Base-by-base conservation (phyloP, 257 asterid species). In the Datura wrightii region DNA sequence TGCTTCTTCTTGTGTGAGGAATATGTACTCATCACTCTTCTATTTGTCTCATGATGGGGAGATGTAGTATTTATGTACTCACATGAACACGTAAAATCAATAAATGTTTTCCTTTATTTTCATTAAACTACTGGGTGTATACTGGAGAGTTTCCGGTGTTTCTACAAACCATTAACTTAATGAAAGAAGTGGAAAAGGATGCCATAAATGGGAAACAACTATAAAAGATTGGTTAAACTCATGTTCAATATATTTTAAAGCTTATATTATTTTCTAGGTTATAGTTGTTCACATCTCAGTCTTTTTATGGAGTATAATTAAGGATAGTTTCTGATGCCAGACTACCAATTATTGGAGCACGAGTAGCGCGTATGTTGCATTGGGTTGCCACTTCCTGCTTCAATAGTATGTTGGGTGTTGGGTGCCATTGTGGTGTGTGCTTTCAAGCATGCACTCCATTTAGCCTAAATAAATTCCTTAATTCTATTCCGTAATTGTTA, bases 331-430 rank as follows among this genome's bases (percentile, higher is more conserved):
- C 58, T 72, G 11, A n/a, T 72, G 55, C 5, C 37, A 44, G 15
- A 18, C 48, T 42, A 71, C 39, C 56, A 71, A 10, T 46, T 48
- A 24, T 52, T 50, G 62, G 42, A 76, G 81, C 80, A 46, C 80
- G 36, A 44, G 10, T 46, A 34, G n/a, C 60, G 31, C 15, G 8
- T 76, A 3, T 50, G 60, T 13, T 74, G 46, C 82, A 9, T 50
- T 46, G 59, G 19, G 1, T 7, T 48, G 11, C 7, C 15, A 10
- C 42, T 48, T 48, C 34, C 36, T 76, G 62, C 82, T 50, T 76
- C 82, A 31, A 24, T 78, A 52, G 65, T 31, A 52, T 74, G 63
- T 52, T 31, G 65, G 63, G 46, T 78, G 31, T 78, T 52, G 44
- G 34, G 31, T 50, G 82, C 24, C 48, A 7, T 48, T 52, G 34